Evolutionary conservation across 2,329 filamentous ascomycete species (phyloP), one percentile per base, ranked within the genome.

Genomic region (Talaromyces piceae): DNA sequence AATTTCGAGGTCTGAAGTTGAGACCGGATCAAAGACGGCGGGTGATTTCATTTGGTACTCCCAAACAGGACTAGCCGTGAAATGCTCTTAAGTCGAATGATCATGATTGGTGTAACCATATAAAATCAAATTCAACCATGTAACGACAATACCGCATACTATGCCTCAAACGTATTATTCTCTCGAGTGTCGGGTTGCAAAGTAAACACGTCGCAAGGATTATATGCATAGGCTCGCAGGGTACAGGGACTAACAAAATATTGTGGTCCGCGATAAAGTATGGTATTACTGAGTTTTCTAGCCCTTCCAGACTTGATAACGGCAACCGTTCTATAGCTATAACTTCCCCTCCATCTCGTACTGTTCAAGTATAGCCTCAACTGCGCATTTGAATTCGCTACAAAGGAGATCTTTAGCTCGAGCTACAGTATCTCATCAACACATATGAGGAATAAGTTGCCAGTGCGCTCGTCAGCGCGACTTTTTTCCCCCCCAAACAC

Each of bases 341-440:
- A 69, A 73, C n/a, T 63, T 60, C 8, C 60, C 63, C 0, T 57
- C 58, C 2, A 63, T 76, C 3, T 71, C 72, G 53, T 77, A 66
- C 65, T 62, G 64, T n/a, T 55, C 58, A 13, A 62, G 62, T 0
- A 22, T 63, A 2, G 61, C 57, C 4, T 61, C 66, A 39, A 59
- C 61, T 0, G 26, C 62, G 79, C 80, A 1, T 85, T 81, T 59
- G 72, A 78, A 62, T 71, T 82, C 6, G 80, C 83, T 50, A 85
- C 86, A 62, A 82, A 83, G 65, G 54, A 64, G 1, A 59, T 67
- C 7, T 73, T 71, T 49, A 63, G 65, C 2, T 61, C 66, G 0
- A 59, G 59, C 23, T 70, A 68, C 55, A 69, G 22, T 73, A 68
- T 58, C 53, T 66, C 2, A 57, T 63, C 13, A 58, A 64, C 23